Base-by-base conservation (phyloP, 495 filamentous ascomycete genomes). In the Massariosphaeria phaeospora region DNA sequence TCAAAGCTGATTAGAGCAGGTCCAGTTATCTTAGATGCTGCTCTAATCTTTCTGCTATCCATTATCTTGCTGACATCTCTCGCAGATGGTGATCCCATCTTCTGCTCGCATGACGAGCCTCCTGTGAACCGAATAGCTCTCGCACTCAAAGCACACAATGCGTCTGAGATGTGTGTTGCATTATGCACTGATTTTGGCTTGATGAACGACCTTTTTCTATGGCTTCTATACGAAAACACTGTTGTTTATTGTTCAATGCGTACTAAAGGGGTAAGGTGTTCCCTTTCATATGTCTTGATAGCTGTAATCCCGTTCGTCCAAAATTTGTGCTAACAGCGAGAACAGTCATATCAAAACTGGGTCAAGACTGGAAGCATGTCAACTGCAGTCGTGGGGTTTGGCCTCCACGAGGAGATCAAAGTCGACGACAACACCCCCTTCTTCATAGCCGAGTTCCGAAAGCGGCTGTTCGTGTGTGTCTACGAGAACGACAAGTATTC, bases 311-410 rank as follows among this genome's bases (percentile, higher is more conserved):
- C 15, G 3, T 23, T 21, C 38, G 2, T n/a, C n/a, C n/a, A n/a
- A n/a, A n/a, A n/a, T n/a, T n/a, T n/a, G n/a, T n/a, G n/a, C 30
- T 33, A 8, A 8, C 8, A 8, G 8, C 30, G n/a, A 33, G 30
- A 33, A 33, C 8, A 33, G n/a, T 33, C 8, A 33, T 33, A n/a
- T 33, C 8, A 8, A 8, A 8, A 8, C 30, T 33, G n/a, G n/a
- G n/a, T 33, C 34, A 63, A 55, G 25, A 20, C 35, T 13, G 46
- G 47, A 26, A 76, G 81, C 38, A 52, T 79, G 1, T 59, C 76
- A 11, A 70, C 75, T 10, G 75, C 79, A 0, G 64, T 80, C n/a
- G 77, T 79, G 25, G 77, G 79, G 20, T 70, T 79, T 15, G 81
- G 81, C 12, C 66, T 83, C 1, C 82, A 85, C 59, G 73, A 78